Evolutionary conservation across 495 filamentous ascomycete species (phyloP), one percentile per base, ranked within the genome.

Genomic region (Aspergillus incahuasiensis): DNA sequence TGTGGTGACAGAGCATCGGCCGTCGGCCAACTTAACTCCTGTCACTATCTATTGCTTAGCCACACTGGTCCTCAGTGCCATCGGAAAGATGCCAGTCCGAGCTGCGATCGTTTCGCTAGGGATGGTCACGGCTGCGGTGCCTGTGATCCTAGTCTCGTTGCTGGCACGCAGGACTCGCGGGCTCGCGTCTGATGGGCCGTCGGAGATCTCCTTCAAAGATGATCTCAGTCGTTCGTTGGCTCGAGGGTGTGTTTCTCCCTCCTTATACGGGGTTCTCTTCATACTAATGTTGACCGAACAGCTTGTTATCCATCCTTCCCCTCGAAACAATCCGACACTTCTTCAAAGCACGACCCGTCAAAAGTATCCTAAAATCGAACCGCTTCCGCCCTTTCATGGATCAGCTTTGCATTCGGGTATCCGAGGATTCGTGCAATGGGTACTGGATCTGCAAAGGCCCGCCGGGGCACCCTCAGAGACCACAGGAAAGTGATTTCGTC

Each of bases 391-490:
- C 7, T 11, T 38, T n/a, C 15, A 38, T 6, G 19, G 20, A 49
- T 11, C 45, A 48, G 19, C 16, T 49, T 3, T 38, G 30, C 5
- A 21, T 22, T 5, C 30, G 4, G 4, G 47, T 49, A n/a, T 13
- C 5, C 18, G 15, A 13, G 18, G 32, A 7, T 5, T 1, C 19
- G n/a, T 49, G 28, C 32, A 49, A 11, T 3, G 47, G 47, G 24
- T 38, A 35, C 12, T 49, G 47, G 47, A 35, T 49, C 30, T 39
- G 47, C 47, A 38, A 47, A 32, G 45, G 45, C 9, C 45, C 47
- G 5, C 47, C 47, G 15, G 28, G 30, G 6, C 12, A 4, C 1
- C 16, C 47, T 2, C 16, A n/a, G 11, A 1, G 8, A 15, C 16
- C 16, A 15, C 16, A 15, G 8, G 30, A 22, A 13, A 38, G 32